These are phyloP conservation scores for Hirschioporus abietinus DNA, from an alignment of 768 basidiomycete genomes.

Conservation along the genomic window DNA sequence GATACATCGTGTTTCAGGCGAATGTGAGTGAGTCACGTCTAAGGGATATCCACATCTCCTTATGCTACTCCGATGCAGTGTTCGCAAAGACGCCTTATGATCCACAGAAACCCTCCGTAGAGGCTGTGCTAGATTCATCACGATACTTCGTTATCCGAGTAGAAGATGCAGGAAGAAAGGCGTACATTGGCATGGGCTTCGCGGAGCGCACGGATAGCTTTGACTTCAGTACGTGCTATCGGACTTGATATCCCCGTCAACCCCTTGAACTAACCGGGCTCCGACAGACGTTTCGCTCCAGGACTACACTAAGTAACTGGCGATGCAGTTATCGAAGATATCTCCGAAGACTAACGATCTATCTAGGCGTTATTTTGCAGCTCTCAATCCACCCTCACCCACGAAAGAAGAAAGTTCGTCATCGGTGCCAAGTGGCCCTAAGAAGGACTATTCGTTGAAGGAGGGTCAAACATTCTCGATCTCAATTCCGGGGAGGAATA, in stretches of 20 bases:
- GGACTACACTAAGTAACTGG: slow-evolving; percentile 62
- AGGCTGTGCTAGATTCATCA: slow-evolving; percentile 92
- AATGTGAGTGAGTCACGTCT: slow-evolving; percentile 45
- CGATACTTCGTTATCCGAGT: slow-evolving; percentile 92
- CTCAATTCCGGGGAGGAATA: slow-evolving; percentile 74
- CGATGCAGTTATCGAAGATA: background rate
- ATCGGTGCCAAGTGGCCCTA: slow-evolving; percentile 69
- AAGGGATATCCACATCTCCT: slow-evolving; percentile 8
- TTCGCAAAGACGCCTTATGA: slow-evolving; percentile 88
- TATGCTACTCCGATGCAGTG: slow-evolving; percentile 38
- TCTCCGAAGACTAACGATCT: slow-evolving; percentile 13
- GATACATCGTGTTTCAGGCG: slow-evolving; percentile 37
- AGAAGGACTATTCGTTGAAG: slow-evolving; percentile 91
- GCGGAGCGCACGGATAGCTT: slow-evolving; percentile 84
- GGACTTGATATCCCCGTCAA: background rate
- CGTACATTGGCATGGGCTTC: slow-evolving; percentile 94
- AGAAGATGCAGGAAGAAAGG: slow-evolving; percentile 82
- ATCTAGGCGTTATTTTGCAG: slow-evolving; percentile 57
- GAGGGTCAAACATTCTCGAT: slow-evolving; percentile 95
- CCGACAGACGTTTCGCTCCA: slow-evolving; percentile 73
- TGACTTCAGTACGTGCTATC: slow-evolving; percentile 71
- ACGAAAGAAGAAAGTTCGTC: slow-evolving; percentile 48
- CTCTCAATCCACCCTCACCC: slow-evolving; percentile 47
- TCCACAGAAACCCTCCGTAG: slow-evolving; percentile 73
- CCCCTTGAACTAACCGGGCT: slow-evolving; percentile 10